These are phyloP conservation scores for Drosera capensis DNA, from an alignment of 148 eudicot genomes.

Conservation along the genomic window DNA sequence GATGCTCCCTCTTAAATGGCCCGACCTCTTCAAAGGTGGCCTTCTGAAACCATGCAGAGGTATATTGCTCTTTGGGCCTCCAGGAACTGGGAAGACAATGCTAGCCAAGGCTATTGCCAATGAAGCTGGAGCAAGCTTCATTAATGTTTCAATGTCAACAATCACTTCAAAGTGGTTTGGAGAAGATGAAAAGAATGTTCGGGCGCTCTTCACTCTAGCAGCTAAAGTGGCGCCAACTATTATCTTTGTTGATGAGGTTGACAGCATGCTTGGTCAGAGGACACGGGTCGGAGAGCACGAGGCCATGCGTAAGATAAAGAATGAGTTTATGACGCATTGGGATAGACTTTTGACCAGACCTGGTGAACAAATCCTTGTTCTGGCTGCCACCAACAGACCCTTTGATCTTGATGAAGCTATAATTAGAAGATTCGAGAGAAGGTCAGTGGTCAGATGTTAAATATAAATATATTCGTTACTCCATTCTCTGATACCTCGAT, in stretches of 20 bases:
- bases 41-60: constrained; percentile 92
- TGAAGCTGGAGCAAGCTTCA: constrained; percentile 97
- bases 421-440: constrained; percentile 91
- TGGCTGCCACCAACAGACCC: constrained; percentile 92
- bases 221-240: constrained; percentile 87
- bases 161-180: constrained; percentile 98
- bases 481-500: background rate
- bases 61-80: constrained; percentile 78
- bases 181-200: constrained; percentile 89
- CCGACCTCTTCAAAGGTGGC: constrained; percentile 86
- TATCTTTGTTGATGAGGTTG: constrained; percentile 86
- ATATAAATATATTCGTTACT: background rate
- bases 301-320: constrained; percentile 91
- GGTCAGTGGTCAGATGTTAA: constrained; percentile 13
- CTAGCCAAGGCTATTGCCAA: constrained; percentile 89
- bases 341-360: constrained; percentile 78
- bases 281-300: constrained; percentile 92
- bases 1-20: constrained; percentile 82
- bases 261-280: constrained; percentile 89
- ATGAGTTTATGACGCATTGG: constrained; percentile 95
- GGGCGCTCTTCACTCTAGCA: constrained; percentile 84
- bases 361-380: constrained; percentile 83
- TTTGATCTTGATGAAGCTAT: constrained; percentile 94
- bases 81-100: constrained; percentile 93
- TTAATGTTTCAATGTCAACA: constrained; percentile 90